Base-by-base conservation (phyloP, 192 early-diverging fungal species). In the Backusella sp. region DNA sequence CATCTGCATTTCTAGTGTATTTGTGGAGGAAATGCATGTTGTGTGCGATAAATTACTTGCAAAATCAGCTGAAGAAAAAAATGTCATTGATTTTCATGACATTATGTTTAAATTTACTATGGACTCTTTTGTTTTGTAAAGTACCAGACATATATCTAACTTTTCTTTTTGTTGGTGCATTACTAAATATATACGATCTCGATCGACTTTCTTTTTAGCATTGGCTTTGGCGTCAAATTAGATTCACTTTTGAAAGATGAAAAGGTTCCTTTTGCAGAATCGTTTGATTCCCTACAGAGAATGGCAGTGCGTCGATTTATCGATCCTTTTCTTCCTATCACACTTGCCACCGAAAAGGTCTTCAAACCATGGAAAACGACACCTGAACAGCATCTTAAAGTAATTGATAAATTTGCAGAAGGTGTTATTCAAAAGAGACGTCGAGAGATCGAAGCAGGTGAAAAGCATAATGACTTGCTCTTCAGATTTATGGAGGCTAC, bases 281-380 rank as follows among this genome's bases (percentile, higher is more conserved):
- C 88, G 9, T 90, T 90, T 73, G 88, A 90, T 56, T 78, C 70
- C 35, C 80, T 79, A 9, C 87, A 88, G 73, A 70, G 68, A 37
- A 56, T 35, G 1, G 82, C 83, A 0, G 72, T 75, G n/a, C 52
- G 76, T 11, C 82, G 83, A 1, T 74, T 84, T 35, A 68, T 81
- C 28, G 76, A 73, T 32, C 77, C 70, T 7, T 77, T 77, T 14
- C 70, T 72, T 66, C 26, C 59, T 17, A 37, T 35, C 0, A 73
- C 49, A 11, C 71, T 74, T 46, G 21, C 17, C 8, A 5, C 66
- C 2, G 66, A 37, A 26, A 49, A 66, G 7, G 53, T 75, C 6
- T 66, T 77, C 28, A 34, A 6, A 6, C 77, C 77, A 14, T 53
- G 73, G 65, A 32, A 49, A 30, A 66, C 49, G 34, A 68, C 62